Evolutionary conservation across 192 early-diverging fungal genomes (phyloP), one percentile per base, ranked within the genome.

Genomic region (Entophlyctis luteolus): DNA sequence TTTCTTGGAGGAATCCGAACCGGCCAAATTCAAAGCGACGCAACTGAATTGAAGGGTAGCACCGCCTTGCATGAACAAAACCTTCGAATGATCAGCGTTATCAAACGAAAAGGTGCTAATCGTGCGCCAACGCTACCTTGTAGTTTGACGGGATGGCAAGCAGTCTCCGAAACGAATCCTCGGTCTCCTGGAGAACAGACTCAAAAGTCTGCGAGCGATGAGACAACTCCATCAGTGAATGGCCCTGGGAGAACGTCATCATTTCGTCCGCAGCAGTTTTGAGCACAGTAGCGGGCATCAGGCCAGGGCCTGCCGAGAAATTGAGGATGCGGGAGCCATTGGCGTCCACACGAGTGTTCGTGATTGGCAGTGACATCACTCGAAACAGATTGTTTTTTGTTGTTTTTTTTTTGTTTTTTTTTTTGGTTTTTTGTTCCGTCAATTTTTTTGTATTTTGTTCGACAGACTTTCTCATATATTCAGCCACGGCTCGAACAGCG

Each of bases 201-300:
- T 88, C 91, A 65, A 94, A 99, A 8, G 84, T 77, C 62, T 83
- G 84, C 29, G 91, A 91, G 36, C 97, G 92, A 72, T 99, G 95
- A 5, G 93, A 96, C 72, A 99, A 79, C 70, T 98, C 95, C 86
- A 99, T 86, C 52, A 99, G 86, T 0, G 93, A 95, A 83, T 0
- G 88, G 86, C 67, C 82, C 79, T 53, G 87, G 78, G 79, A 48
- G 29, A 89, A 96, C 81, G 95, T 79, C 34, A 92, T 72, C 45
- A 98, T 76, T 49, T 94, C 94, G 18, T 69, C 53, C 73, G 23
- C 58, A 1, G 92, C 95, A 53, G 86, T 74, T 55, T 89, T 75
- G 16, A 99, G 85, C 3, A 99, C 95, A 12, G 84, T 62, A 16
- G 72, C 54, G 10, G 95, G 95, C 76, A 99, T 88, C 46, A 88